Conservation (phyloP, 257 asterid genomes). For the Plantago ovata region DNA sequence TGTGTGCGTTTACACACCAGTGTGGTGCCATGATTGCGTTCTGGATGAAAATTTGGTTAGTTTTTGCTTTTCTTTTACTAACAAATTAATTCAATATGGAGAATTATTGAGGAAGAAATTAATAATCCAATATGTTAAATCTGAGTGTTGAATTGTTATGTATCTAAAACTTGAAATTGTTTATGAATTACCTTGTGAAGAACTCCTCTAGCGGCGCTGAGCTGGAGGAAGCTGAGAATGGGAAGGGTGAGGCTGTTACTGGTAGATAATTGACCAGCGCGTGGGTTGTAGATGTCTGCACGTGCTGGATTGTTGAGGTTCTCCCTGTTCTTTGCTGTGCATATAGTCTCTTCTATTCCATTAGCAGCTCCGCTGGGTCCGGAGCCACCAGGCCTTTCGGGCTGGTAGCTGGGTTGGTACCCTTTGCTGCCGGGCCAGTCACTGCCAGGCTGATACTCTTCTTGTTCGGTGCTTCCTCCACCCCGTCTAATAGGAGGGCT, state of each 20-base stretch:
- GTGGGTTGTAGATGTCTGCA: conserved; percentile 65
- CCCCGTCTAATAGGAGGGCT: conserved; percentile 33
- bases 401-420: too few species aligned
- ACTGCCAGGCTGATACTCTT: not conserved
- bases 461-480: conserved; percentile 8
- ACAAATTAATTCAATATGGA: not conserved
- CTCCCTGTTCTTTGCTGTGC: conserved; percentile 41
- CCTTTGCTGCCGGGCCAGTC: too few species aligned
- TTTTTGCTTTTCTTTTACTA: not conserved
- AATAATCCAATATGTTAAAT: not conserved
- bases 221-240: conserved; percentile 41
- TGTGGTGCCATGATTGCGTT: conserved; percentile 60
- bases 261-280: conserved; percentile 58
- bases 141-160: too few species aligned
- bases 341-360: conserved; percentile 66
- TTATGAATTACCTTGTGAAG: conserved; percentile 42
- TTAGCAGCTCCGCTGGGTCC: conserved; percentile 17
- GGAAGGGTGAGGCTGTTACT: conserved; percentile 52
- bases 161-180: too few species aligned
- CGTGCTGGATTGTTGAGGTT: conserved; percentile 41
- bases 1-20: conserved; percentile 62
- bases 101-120: not conserved
- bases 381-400: too few species aligned
- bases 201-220: conserved; percentile 59
- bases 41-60: conserved; percentile 17